These are phyloP conservation scores for Talaromyces liani DNA, from an alignment of 495 filamentous ascomycete species.

Conservation along the genomic window DNA sequence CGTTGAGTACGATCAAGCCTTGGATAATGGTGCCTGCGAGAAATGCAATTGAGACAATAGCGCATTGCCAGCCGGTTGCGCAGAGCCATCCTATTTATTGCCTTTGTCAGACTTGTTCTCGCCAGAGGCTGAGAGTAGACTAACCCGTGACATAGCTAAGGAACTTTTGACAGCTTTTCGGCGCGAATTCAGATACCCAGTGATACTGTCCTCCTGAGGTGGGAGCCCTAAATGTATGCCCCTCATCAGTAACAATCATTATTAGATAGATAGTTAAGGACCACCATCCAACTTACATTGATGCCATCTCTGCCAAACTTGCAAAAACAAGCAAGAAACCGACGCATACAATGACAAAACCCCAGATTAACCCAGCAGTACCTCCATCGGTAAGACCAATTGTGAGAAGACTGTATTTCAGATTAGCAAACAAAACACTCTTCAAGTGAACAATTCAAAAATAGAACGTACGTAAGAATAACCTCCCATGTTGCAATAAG, in stretches of 20 bases:
- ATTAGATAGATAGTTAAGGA: not conserved
- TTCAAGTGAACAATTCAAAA: not conserved
- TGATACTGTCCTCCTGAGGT: constrained; percentile 47
- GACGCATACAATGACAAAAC: constrained; percentile 38
- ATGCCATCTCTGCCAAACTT: constrained; percentile 49
- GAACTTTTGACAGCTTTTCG: constrained; percentile 44
- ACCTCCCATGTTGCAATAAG: constrained; percentile 42
- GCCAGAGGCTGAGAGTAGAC: not conserved
- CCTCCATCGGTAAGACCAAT: constrained; percentile 47
- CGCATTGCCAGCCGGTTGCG: constrained; percentile 53
- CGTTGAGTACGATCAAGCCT: constrained; percentile 48
- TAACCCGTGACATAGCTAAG: constrained; percentile 52
- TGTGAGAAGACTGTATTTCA: constrained; percentile 23
- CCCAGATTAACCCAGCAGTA: constrained; percentile 50
- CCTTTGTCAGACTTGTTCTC: not conserved
- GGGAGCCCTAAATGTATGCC: constrained; percentile 26
- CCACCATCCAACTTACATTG: constrained; percentile 32
- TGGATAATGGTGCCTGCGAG: constrained; percentile 53
- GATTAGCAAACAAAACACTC: constrained; percentile 6
- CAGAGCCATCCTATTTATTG: constrained; percentile 45
- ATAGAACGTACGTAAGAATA: constrained; percentile 30
- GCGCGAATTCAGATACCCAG: constrained; percentile 55
- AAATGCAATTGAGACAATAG: constrained; percentile 45
- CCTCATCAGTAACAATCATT: not conserved
- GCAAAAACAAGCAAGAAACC: constrained; percentile 44